Conservation (phyloP, 352 stramenopile species). For the Blastocystis sp. region DNA sequence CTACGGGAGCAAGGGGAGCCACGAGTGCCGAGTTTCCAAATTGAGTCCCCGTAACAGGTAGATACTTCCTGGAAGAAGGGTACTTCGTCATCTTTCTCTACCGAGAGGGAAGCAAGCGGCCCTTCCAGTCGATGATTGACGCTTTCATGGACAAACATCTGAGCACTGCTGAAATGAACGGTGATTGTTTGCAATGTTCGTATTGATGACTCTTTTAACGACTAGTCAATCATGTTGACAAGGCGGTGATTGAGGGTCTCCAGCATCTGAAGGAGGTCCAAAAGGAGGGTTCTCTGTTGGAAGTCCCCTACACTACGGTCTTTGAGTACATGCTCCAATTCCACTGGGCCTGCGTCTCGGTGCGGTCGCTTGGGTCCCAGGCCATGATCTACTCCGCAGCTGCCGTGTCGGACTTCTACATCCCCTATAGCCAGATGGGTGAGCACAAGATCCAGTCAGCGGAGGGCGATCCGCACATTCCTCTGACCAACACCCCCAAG, state of each 20-base stretch:
- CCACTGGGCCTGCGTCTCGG: slow-evolving; percentile 77
- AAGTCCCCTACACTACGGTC: slow-evolving; percentile 85
- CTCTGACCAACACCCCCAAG: slow-evolving; percentile 89
- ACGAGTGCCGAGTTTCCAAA: slow-evolving; percentile 72
- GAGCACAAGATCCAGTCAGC: slow-evolving; percentile 95
- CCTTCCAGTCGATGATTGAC: slow-evolving; percentile 75
- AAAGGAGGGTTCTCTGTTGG: slow-evolving; percentile 1
- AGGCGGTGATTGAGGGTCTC: background rate
- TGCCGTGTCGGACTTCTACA: slow-evolving; percentile 97
- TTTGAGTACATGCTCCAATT: slow-evolving; percentile 92
- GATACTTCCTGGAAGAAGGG: slow-evolving; percentile 85
- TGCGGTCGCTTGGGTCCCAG: slow-evolving; percentile 76
- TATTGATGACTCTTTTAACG: background rate
- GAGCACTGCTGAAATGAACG: slow-evolving; percentile 73
- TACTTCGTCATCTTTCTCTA: slow-evolving; percentile 94
- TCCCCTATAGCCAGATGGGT: slow-evolving; percentile 81
- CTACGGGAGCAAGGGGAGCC: slow-evolving; percentile 84
- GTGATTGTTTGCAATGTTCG: slow-evolving; percentile 40
- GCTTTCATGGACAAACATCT: slow-evolving; percentile 69
- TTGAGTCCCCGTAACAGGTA: slow-evolving; percentile 68
- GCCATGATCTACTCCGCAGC: slow-evolving; percentile 88
- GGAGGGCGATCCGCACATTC: slow-evolving; percentile 78
- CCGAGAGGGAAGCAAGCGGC: slow-evolving; percentile 80
- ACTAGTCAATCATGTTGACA: background rate
- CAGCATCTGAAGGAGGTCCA: slow-evolving; percentile 34